phyloP scores from a whole-genome alignment of 805 yeast species.

The Jamesozyma spencerorum region DNA sequence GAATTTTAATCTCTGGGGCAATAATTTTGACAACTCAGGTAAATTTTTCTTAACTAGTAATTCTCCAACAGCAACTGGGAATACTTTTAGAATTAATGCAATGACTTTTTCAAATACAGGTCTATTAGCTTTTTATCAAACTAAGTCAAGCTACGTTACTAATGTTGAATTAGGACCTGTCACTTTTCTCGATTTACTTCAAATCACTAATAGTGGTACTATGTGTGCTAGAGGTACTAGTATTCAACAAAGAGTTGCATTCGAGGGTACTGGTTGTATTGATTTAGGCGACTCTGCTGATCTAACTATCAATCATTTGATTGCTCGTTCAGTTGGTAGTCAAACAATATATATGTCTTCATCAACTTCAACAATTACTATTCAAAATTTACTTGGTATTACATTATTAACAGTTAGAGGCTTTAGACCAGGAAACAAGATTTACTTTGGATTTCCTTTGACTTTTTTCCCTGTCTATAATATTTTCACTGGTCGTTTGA shows the following conservation, averaged over 20 bases:
- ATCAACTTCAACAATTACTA: neutral
- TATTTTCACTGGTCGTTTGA: constrained; percentile 4
- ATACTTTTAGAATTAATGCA: neutral
- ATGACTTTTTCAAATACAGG: neutral
- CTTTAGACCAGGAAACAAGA: constrained; percentile 1
- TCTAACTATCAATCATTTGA: neutral
- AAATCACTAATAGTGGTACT: constrained; percentile 6
- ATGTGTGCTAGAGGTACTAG: constrained; percentile 4
- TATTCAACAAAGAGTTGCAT: constrained; percentile 1
- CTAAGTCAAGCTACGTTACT: neutral
- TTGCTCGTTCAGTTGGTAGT: neutral
- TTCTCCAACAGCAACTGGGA: neutral
- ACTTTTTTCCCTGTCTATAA: constrained; percentile 1
- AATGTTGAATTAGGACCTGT: neutral
- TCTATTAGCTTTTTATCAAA: neutral
- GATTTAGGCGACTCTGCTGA: constrained; percentile 4
- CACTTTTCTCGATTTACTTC: neutral
- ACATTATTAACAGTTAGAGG: constrained; percentile 3
- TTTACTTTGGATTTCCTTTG: constrained; percentile 2
- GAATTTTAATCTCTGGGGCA: neutral
- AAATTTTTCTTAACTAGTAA: neutral
- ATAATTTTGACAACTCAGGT: neutral
- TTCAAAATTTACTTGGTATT: neutral
- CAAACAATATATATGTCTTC: constrained; percentile 7
- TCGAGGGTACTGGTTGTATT: constrained; percentile 9